These are phyloP conservation scores for Gonapodya sp. DNA, from an alignment of 192 early-diverging fungal genomes.

Conservation along the genomic window DNA sequence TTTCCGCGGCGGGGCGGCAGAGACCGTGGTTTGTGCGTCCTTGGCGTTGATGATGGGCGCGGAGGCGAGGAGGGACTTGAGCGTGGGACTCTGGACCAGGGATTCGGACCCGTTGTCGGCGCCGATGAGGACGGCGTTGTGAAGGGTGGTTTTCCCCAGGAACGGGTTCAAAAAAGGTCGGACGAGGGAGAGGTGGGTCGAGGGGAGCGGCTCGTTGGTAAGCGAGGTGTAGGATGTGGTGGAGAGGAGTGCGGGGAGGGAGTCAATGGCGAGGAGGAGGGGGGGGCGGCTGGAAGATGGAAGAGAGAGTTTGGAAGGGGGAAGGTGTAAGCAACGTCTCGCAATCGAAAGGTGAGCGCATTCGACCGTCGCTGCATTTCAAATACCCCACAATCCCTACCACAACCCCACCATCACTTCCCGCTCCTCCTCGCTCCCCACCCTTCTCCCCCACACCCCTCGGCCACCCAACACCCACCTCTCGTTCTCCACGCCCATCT, in stretches of 20 bases:
- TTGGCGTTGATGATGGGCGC: neutral
- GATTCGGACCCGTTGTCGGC: neutral
- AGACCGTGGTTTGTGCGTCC: neutral
- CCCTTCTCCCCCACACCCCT: neutral
- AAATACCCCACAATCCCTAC: neutral
- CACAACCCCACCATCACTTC: neutral
- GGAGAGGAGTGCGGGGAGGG: slow-evolving; percentile 36
- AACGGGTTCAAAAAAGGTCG: slow-evolving; percentile 37
- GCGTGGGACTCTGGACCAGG: neutral
- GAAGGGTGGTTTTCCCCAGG: slow-evolving; percentile 22
- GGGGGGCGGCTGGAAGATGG: slow-evolving; percentile 14
- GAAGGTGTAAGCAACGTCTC: neutral
- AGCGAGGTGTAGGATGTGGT: slow-evolving; percentile 30
- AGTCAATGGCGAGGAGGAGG: slow-evolving; percentile 39
- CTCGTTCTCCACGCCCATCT: slow-evolving; percentile 29
- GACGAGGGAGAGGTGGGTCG: slow-evolving; percentile 28
- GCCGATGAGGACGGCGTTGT: neutral
- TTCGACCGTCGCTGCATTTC: neutral
- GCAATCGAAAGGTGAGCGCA: no score
- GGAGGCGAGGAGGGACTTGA: neutral
- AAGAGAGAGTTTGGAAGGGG: neutral
- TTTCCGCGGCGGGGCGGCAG: neutral
- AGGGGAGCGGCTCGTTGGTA: slow-evolving; percentile 28
- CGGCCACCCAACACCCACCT: neutral
- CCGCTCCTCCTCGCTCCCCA: neutral